phyloP scores from a whole-genome alignment of 2,329 filamentous ascomycete species.

The Alternaria atra region DNA sequence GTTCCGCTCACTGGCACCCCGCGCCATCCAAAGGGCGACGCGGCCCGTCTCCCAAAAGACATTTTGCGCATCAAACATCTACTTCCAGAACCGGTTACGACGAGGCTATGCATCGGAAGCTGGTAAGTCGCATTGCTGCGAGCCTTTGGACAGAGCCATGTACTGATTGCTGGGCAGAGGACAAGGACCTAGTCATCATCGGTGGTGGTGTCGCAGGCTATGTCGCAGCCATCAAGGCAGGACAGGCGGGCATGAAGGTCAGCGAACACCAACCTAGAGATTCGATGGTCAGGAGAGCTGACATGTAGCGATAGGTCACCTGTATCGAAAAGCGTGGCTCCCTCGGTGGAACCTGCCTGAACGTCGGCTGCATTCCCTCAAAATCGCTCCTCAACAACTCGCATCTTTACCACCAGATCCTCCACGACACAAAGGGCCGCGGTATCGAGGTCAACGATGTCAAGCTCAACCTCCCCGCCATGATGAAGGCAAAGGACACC shows the following conservation, averaged over 20 bases:
- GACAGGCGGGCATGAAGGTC: constrained; percentile 95
- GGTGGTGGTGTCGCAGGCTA: constrained; percentile 98
- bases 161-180: constrained; percentile 66
- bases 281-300: constrained; percentile 9
- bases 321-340: constrained; percentile 98
- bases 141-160: constrained; percentile 26
- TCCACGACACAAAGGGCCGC: constrained; percentile 95
- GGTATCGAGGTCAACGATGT: constrained; percentile 98
- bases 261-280: constrained; percentile 28
- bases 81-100: constrained; percentile 61
- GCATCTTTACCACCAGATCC: constrained; percentile 94
- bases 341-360: constrained; percentile 95
- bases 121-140: constrained; percentile 49
- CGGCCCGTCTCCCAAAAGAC: constrained; percentile 50
- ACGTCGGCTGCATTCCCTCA: constrained; percentile 98
- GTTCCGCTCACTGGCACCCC: constrained; percentile 63
- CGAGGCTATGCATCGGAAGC: constrained; percentile 66
- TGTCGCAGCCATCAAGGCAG: constrained; percentile 98
- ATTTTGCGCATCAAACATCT: constrained; percentile 55
- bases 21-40: constrained; percentile 56
- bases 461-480: constrained; percentile 90
- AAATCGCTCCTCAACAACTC: constrained; percentile 99
- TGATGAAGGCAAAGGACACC: constrained; percentile 99
- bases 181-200: constrained; percentile 97
- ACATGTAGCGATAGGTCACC: constrained; percentile 70